Evolutionary conservation across 176 grass and related monocot species (phyloP), one percentile per base, ranked within the genome.

Genomic region (Coix lacrymajobi): DNA sequence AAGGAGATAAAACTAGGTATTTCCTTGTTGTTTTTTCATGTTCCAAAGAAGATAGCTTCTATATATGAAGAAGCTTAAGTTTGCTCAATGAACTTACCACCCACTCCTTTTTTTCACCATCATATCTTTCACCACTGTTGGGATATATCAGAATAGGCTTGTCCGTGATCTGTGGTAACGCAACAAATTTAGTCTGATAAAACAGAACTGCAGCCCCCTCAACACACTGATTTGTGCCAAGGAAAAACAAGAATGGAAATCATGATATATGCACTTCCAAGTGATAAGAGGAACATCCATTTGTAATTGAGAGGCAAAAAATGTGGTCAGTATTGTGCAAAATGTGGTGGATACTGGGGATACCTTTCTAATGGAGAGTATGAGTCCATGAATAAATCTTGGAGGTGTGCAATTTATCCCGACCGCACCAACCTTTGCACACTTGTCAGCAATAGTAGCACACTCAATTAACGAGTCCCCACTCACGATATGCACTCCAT

Each of bases 381-480:
- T 96, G 73, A 99, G 64, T 20, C 77, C 83, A 83, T 96, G 93
- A 49, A 99, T 96, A 81, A 99, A 99, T 83, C 97, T 85, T 63
- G 97, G 96, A 64, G 97, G 93, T 0, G 93, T 99, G 87, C 97
- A 99, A 43, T 99, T 99, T 88, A 99, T 99, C 43, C 97, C 97
- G 66, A 99, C 80, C 0, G 93, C 93, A 63, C 90, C 80, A 45
- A 99, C 87, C 76, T 85, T 92, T 58, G 80, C 63, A 80, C 91
- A 99, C 62, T 78, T 79, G 65, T 96, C 88, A 65, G 93, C 93
- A 79, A 99, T 82, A 85, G 83, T 72, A 62, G 83, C 85, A 80
- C 97, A 96, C 38, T 99, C 91, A n/a, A 90, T 71, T 57, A 99
- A 70, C 2, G 93, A 96, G 57, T 99, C 93, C 20, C 97, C 93